Evolutionary conservation across 129 eudicot genomes (phyloP), one percentile per base, ranked within the genome.

Genomic region (Deinandra increscens): DNA sequence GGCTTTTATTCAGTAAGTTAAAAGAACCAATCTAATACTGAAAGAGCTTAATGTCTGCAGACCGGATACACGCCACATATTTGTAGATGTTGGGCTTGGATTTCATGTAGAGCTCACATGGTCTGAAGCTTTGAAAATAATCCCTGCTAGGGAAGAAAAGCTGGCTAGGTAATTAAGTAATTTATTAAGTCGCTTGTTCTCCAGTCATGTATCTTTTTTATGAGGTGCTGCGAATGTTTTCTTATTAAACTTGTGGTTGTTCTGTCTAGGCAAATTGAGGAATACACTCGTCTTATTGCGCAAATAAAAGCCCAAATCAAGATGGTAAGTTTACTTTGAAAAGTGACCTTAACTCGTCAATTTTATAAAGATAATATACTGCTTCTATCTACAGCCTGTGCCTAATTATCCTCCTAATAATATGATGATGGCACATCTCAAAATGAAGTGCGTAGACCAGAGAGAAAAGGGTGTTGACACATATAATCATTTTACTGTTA

Each of bases 21-120:
- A 48, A 26, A 7, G 11, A 48, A 49, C n/a, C 15, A 12, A 43
- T 11, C 46, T 70, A 43, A 37, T 9, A 13, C 38, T 12, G 45
- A 12, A 69, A 55, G 13, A 7, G 19, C 2, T 39, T 65, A 8
- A 36, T 76, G 65, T 71, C 48, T 72, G 68, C 89, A 93, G 98
- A 64, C 95, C 97, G 33, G 95, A 93, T 79, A 87, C 98, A 66
- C 82, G 81, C 18, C 88, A 38, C 69, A 89, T 93, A 75, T 93
- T 78, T 87, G 97, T 93, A 7, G 97, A 93, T 64, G 88, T 93
- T 67, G 98, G 98, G 51, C 91, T 89, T 56, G 98, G 98, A 67
- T 93, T 93, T 83, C 87, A 89, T 59, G 98, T 93, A 45, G 97
- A 93, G 81, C 84, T 93, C 72, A 93, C 98, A 33, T 93, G 97